These are phyloP conservation scores for Blastocystis sp. DNA, from an alignment of 352 stramenopile species.

Conservation along the genomic window DNA sequence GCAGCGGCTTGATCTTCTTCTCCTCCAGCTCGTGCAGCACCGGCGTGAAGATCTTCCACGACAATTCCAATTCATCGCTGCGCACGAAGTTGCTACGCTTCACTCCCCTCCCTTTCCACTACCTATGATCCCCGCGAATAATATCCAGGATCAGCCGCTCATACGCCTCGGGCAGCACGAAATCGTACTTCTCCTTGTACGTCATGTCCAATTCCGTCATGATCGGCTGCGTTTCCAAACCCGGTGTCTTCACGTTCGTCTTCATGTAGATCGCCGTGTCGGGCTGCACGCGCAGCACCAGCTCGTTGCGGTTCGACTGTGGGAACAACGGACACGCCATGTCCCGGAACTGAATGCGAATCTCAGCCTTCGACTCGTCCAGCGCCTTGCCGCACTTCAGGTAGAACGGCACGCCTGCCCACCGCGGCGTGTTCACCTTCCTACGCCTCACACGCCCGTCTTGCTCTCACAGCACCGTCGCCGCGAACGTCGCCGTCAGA, in stretches of 20 bases:
- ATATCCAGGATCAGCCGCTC: slow-evolving; percentile 94
- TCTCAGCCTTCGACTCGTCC: slow-evolving; percentile 92
- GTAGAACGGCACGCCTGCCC: slow-evolving; percentile 95
- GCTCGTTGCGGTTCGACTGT: slow-evolving; percentile 86
- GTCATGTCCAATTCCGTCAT: slow-evolving; percentile 92
- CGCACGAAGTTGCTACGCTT: slow-evolving; percentile 83
- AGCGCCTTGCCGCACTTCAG: slow-evolving; percentile 96
- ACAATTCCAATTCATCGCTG: slow-evolving; percentile 89
- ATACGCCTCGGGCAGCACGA: slow-evolving; percentile 91
- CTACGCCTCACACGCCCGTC: slow-evolving; percentile 73
- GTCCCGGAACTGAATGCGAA: slow-evolving; percentile 92
- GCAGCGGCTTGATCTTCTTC: slow-evolving; percentile 83
- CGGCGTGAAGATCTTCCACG: slow-evolving; percentile 96
- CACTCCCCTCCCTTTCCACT: slow-evolving; percentile 72
- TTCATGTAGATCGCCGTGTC: slow-evolving; percentile 93
- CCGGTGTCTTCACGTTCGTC: slow-evolving; percentile 74
- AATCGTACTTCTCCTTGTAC: slow-evolving; percentile 83
- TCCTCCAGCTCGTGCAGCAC: slow-evolving; percentile 82
- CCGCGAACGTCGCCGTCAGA: slow-evolving; percentile 86
- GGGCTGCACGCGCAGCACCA: slow-evolving; percentile 93
- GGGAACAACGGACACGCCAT: slow-evolving; percentile 80
- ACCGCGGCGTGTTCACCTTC: slow-evolving; percentile 89
- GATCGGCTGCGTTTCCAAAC: slow-evolving; percentile 80
- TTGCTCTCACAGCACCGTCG: slow-evolving; percentile 75
- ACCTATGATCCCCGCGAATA: slow-evolving; percentile 86